Conservation (phyloP, 108 stramenopile species). For the Cylindrotheca fusiformis region DNA sequence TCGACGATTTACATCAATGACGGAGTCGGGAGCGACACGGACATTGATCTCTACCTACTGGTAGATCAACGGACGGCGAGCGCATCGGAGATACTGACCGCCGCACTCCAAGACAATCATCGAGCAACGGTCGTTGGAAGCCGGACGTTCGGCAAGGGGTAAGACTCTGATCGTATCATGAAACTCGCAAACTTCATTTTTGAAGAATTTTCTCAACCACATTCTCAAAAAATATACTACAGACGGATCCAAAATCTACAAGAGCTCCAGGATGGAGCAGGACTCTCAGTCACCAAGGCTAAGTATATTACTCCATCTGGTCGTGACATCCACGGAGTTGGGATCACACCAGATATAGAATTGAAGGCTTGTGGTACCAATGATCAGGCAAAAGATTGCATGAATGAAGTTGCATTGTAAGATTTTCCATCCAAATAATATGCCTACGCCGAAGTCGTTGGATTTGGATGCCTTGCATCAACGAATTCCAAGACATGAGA, state of each 20-base stretch:
- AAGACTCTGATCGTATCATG: no score
- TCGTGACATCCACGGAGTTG: conserved; percentile 67
- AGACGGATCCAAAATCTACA: conserved; percentile 74
- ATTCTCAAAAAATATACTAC: neutral
- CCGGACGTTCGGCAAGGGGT: conserved; percentile 81
- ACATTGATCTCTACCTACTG: conserved; percentile 38
- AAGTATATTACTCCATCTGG: conserved; percentile 78
- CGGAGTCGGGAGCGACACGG: conserved; percentile 47
- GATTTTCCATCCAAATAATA: no score
- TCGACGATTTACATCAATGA: conserved; percentile 42
- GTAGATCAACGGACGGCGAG: conserved; percentile 54
- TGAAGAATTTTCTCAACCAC: neutral
- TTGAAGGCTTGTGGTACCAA: conserved; percentile 10
- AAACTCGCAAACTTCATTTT: no score
- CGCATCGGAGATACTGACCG: conserved; percentile 73
- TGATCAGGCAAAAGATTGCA: conserved; percentile 7
- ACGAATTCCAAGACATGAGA: no score
- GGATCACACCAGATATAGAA: conserved; percentile 51
- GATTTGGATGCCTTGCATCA: no score
- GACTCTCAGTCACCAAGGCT: conserved; percentile 80
- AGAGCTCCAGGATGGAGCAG: conserved; percentile 60
- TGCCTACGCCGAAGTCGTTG: no score
- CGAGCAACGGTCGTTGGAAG: conserved; percentile 56
- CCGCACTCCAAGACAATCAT: conserved; percentile 76
- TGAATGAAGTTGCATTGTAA: conserved; percentile 1